Percentiles rank a stretch among this genome's conserved stretches.
Conservation (phyloP, 345 rosid species). For the Conringia planisiliqua region DNA sequence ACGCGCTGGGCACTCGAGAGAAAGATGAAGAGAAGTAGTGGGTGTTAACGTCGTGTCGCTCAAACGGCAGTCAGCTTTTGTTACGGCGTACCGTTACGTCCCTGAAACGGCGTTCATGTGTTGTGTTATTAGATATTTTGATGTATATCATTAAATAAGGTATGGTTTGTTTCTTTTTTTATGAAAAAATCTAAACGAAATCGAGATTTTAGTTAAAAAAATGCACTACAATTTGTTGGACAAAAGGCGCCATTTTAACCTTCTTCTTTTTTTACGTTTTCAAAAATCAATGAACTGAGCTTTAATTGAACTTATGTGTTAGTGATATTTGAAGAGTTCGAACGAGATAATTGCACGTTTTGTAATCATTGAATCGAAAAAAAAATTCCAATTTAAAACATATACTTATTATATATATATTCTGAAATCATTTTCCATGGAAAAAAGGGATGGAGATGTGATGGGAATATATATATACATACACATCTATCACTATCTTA, state of each 20-base stretch:
- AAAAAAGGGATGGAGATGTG: constrained; percentile 33
- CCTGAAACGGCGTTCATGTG: constrained; percentile 24
- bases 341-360: constrained; percentile 3
- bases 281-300: background rate
- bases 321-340: background rate
- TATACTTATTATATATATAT: too few species aligned
- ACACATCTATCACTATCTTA: constrained; percentile 28
- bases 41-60: constrained; percentile 34
- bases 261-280: background rate
- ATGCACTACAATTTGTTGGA: background rate
- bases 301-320: background rate
- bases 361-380: constrained; percentile 14
- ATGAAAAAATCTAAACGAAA: too few species aligned
- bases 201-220: background rate
- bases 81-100: constrained; percentile 23
- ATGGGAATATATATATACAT: constrained; percentile 27
- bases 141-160: too few species aligned
- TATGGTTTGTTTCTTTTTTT: background rate
- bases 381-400: constrained; percentile 8
- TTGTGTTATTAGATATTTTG: too few species aligned
- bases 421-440: constrained; percentile 6
- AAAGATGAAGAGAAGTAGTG: constrained; percentile 27
- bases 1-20: constrained; percentile 36
- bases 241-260: background rate
- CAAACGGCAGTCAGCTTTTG: constrained; percentile 34